Conservation (phyloP, 2,329 filamentous ascomycete species). For the Aureobasidium subglaciale region DNA sequence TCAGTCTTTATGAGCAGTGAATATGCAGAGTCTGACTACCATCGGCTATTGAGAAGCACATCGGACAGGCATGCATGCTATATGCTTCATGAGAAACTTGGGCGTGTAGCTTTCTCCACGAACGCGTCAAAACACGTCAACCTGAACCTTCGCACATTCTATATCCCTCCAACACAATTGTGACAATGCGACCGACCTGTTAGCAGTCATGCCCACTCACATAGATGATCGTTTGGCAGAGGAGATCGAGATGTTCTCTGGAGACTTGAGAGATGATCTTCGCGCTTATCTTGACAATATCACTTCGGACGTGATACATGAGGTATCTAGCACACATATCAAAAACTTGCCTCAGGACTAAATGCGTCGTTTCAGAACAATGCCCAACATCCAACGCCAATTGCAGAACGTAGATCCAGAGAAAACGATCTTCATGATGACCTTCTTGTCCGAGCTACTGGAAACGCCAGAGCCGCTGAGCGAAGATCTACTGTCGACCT, state of each 20-base stretch:
- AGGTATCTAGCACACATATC: too few relatives aligned
- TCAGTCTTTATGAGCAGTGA: too few relatives aligned
- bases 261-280: not conserved
- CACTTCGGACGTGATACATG: slow-evolving; percentile 45
- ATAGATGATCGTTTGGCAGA: not conserved
- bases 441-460: not conserved
- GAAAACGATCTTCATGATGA: not conserved
- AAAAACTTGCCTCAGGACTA: slow-evolving; percentile 35
- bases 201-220: not conserved
- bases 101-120: not conserved
- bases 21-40: too few relatives aligned
- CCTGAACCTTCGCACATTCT: not conserved
- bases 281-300: not conserved
- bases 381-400: not conserved
- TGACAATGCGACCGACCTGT: not conserved
- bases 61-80: not conserved
- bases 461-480: not conserved
- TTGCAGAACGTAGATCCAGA: not conserved
- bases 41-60: not conserved
- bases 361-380: not conserved
- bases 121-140: slow-evolving; percentile 6
- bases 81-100: not conserved
- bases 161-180: not conserved
- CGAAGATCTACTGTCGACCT: not conserved
- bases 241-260: not conserved